Evolutionary conservation across 768 basidiomycete genomes (phyloP).

Genomic region (Lactifluus hygrophoroides): DNA sequence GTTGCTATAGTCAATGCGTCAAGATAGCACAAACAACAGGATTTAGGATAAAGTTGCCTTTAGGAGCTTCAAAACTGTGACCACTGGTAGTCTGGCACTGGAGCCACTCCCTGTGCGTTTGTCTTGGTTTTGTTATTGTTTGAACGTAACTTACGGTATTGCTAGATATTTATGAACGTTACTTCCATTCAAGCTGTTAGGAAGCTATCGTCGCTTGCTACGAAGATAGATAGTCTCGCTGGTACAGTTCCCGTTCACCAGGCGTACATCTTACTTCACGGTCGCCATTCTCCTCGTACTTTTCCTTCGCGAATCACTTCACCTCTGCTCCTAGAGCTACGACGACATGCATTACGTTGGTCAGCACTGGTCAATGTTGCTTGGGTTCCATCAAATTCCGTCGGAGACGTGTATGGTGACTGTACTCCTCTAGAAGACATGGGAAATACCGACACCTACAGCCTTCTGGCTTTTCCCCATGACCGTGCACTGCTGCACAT

Average conservation of each 20-base stretch:
- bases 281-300: constrained; percentile 5
- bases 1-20: neutral
- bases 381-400: constrained; percentile 32
- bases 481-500: constrained; percentile 42
- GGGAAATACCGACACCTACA: constrained; percentile 25
- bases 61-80: neutral
- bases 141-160: neutral
- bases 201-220: neutral
- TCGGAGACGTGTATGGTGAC: constrained; percentile 23
- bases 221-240: constrained; percentile 2
- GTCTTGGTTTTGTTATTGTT: neutral
- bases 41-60: neutral
- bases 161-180: neutral
- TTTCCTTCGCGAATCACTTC: constrained; percentile 16
- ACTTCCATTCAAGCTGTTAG: neutral
- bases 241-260: constrained; percentile 15
- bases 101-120: neutral
- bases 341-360: constrained; percentile 36
- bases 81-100: too few species aligned
- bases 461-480: constrained; percentile 46
- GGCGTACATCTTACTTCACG: constrained; percentile 17
- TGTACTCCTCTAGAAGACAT: constrained; percentile 18
- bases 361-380: constrained; percentile 55
- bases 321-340: constrained; percentile 43
- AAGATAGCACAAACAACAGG: neutral